Evolutionary conservation across 2,329 filamentous ascomycete genomes (phyloP).

Genomic region (Pseudomassariella vexata): DNA sequence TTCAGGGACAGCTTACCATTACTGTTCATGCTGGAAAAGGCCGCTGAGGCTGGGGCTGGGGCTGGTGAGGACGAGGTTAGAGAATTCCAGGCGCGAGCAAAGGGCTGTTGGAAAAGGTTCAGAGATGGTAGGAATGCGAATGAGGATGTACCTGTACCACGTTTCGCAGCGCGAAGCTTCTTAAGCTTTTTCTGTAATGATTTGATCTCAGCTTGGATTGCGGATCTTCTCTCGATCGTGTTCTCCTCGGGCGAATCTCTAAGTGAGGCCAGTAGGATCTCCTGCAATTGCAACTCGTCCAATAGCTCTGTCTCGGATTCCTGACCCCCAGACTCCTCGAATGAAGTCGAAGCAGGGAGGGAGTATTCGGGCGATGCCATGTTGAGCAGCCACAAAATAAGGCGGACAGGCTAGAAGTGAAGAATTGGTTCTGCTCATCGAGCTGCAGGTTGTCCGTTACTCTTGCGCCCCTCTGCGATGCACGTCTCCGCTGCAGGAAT

Average conservation of each 20-base stretch:
- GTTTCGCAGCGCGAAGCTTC: constrained; percentile 3
- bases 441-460: no score
- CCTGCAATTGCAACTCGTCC: constrained; percentile 6
- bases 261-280: constrained; percentile 9
- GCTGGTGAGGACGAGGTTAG: background rate
- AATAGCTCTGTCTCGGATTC: constrained; percentile 5
- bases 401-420: no score
- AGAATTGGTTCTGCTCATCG: no score
- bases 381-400: constrained; percentile 1
- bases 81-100: background rate
- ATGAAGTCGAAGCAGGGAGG: background rate
- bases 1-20: no score
- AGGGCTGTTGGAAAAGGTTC: background rate
- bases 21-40: background rate
- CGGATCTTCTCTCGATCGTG: constrained; percentile 5
- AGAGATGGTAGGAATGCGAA: background rate
- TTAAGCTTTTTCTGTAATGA: constrained; percentile 5
- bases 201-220: constrained; percentile 5
- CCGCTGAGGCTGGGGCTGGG: background rate
- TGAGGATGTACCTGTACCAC: constrained; percentile 2
- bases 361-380: constrained; percentile 6
- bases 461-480: no score
- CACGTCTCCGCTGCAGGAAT: no score
- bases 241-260: constrained; percentile 4
- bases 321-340: constrained; percentile 2